Base-by-base conservation (phyloP, 2,329 filamentous ascomycete genomes). In the Ascochyta viciae-villosae region DNA sequence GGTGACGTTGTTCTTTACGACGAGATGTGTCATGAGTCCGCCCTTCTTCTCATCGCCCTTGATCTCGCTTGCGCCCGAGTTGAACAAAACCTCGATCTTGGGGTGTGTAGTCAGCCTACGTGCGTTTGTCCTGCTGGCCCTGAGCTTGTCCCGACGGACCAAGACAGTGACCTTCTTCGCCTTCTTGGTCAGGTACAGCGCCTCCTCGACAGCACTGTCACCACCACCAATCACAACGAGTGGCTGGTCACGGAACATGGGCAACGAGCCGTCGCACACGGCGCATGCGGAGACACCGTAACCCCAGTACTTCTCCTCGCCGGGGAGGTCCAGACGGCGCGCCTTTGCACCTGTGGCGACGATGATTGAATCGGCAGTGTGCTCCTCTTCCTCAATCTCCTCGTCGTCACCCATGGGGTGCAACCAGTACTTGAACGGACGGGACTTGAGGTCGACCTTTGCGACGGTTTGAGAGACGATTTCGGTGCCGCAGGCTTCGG, bases 241-340 rank as follows among this genome's bases (percentile, higher is more conserved):
- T 8, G 90, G 94, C 84, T 96, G 96, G 78, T 97, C 92, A 68
- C 94, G 87, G 88, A 96, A 99, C 77, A 99, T 97, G 58, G 95
- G 95, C 42, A 98, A 89, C 45, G 93, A 95, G 62, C 95, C 95
- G 74, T 99, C 95, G 80, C 95, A 99, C 44, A 99, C 95, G 31
- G 95, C 95, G 79, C 95, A 99, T 45, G 95, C 95, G 48, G 90
- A 95, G 74, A 99, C 92, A 66, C 95, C 95, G 76, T 90, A 95
- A 76, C 96, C 93, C 96, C 96, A 99, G 85, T 92, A 99, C 76
- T 88, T 90, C 51, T 96, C 90, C 82, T 99, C 95, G 50, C 95
- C 96, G 12, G 87, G 82, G 42, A 99, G 85, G 75, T 89, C 82
- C 51, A 99, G 81, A 61, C 96, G 86, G 64, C 91, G 85, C 33